Evolutionary conservation across 495 filamentous ascomycete species (phyloP).

Genomic region (Penicillium angulare): DNA sequence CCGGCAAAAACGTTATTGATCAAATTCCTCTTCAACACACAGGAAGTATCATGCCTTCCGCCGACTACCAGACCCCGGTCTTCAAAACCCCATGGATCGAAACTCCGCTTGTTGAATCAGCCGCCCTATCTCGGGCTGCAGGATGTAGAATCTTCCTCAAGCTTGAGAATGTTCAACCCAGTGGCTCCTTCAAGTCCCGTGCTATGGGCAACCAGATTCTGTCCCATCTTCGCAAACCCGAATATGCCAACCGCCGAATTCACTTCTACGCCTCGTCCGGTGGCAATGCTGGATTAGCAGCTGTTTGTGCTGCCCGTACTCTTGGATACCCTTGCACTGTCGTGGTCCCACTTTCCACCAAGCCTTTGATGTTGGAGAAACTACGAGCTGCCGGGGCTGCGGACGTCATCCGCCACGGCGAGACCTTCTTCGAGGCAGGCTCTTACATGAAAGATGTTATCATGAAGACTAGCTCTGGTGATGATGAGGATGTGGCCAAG

Average conservation of each 20-base stretch:
- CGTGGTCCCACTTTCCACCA: conserved; percentile 70
- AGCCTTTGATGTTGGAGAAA: conserved; percentile 70
- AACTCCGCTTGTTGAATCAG: conserved; percentile 70
- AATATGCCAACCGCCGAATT: conserved; percentile 34
- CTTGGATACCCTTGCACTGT: conserved; percentile 78
- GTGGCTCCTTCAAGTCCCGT: conserved; percentile 92
- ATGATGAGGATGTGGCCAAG: conserved; percentile 62
- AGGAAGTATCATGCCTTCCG: conserved; percentile 32
- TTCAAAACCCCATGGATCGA: conserved; percentile 62
- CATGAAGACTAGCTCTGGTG: conserved; percentile 42
- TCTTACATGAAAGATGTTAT: conserved; percentile 62
- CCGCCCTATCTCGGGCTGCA: conserved; percentile 64
- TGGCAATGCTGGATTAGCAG: conserved; percentile 91
- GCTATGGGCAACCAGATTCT: conserved; percentile 82
- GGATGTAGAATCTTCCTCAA: conserved; percentile 87
- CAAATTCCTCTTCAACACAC: conserved; percentile 10
- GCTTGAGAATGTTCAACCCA: conserved; percentile 89
- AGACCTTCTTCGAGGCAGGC: conserved; percentile 77
- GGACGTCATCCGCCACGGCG: conserved; percentile 68
- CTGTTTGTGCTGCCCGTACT: conserved; percentile 69
- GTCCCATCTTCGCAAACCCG: conserved; percentile 47
- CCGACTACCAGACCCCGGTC: conserved; percentile 32
- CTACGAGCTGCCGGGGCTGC: conserved; percentile 65
- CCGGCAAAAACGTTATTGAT: too few relatives aligned
- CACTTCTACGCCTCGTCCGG: conserved; percentile 90